These are phyloP conservation scores for Hondaea fermentalgiana DNA, from an alignment of 108 stramenopile species.

Conservation along the genomic window DNA sequence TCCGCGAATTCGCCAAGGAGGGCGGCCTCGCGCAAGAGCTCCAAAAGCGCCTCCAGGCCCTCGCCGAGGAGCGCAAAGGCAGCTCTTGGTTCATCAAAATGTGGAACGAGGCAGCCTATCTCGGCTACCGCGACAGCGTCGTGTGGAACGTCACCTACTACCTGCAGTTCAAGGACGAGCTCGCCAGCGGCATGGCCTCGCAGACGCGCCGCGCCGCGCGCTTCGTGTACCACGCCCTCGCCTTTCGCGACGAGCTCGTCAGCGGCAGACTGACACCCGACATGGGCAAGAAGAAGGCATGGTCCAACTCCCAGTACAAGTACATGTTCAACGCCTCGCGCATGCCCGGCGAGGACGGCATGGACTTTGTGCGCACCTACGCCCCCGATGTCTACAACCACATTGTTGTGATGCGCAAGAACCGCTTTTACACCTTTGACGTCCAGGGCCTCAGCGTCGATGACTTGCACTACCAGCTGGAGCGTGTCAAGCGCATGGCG, in stretches of 20 bases:
- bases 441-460: slow-evolving; percentile 14
- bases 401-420: slow-evolving; percentile 34
- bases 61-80: slow-evolving; percentile 21
- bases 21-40: slow-evolving; percentile 28
- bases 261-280: slow-evolving; percentile 30
- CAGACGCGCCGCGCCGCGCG: slow-evolving; percentile 19
- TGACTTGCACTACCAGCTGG: slow-evolving; percentile 31
- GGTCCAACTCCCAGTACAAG: slow-evolving; percentile 42
- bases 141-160: slow-evolving; percentile 39
- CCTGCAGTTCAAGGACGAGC: slow-evolving; percentile 31
- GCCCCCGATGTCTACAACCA: slow-evolving; percentile 36
- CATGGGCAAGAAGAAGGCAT: slow-evolving; percentile 33
- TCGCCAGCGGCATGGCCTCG: neutral
- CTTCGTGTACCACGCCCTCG: slow-evolving; percentile 27
- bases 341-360: slow-evolving; percentile 25
- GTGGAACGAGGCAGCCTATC: slow-evolving; percentile 34
- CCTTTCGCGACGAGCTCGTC: slow-evolving; percentile 29
- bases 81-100: slow-evolving; percentile 35
- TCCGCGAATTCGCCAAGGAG: neutral
- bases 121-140: slow-evolving; percentile 31
- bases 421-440: slow-evolving; percentile 37
- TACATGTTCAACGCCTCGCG: slow-evolving; percentile 41
- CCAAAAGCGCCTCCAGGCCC: slow-evolving; percentile 24
- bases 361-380: slow-evolving; percentile 30
- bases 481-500: slow-evolving; percentile 24